Evolutionary conservation across 2,329 filamentous ascomycete species (phyloP).

Genomic region (Fusarium sterilihyphosum): DNA sequence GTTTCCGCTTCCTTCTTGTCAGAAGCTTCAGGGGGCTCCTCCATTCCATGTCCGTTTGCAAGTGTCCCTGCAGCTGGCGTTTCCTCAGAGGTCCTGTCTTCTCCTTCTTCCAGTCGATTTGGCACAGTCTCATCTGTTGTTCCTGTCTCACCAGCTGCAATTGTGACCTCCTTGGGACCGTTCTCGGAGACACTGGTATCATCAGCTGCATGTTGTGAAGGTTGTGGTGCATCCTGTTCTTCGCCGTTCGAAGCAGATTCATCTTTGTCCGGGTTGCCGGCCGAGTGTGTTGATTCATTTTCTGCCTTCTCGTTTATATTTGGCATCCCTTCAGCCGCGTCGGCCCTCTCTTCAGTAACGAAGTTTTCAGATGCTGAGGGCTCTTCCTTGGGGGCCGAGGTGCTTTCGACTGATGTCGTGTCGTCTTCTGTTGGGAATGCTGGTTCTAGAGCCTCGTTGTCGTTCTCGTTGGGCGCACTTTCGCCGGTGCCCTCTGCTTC

Average conservation of each 20-base stretch:
- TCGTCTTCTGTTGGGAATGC: background rate
- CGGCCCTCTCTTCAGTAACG: background rate
- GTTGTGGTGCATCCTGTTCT: background rate
- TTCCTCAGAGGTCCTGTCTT: conserved; percentile 3
- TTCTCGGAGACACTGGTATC: background rate
- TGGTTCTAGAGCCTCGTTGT: conserved; percentile 7
- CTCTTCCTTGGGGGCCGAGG: conserved; percentile 2
- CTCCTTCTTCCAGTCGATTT: conserved; percentile 3
- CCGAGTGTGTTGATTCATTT: background rate
- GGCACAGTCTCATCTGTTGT: background rate
- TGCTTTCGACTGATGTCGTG: conserved; percentile 6
- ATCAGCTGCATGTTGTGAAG: background rate
- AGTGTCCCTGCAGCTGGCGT: background rate
- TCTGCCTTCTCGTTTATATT: background rate
- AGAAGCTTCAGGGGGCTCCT: background rate
- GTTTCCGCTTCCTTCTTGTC: conserved; percentile 13
- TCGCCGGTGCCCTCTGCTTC: conserved; percentile 12
- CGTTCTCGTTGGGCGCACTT: background rate
- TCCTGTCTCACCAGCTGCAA: conserved; percentile 2
- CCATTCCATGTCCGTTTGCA: background rate
- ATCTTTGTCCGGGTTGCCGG: background rate
- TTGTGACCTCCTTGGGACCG: background rate
- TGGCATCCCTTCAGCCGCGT: conserved; percentile 2
- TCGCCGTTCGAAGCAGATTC: background rate
- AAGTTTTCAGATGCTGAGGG: background rate